phyloP scores from a whole-genome alignment of 371 early-diverging fungal genomes.

The Mortierella sp. region DNA sequence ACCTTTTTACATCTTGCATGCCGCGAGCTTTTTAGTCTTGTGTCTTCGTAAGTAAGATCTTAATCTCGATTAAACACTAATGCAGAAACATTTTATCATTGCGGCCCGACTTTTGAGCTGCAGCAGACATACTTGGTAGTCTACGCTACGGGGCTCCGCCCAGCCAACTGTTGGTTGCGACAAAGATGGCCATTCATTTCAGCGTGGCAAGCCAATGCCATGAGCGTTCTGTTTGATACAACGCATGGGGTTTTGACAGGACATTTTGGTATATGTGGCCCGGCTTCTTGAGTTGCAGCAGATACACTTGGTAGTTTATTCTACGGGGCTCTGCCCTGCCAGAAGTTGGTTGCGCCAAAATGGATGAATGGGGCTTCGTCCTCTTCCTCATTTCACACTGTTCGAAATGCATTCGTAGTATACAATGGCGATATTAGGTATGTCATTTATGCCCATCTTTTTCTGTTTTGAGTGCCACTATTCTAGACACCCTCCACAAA shows the following conservation, averaged over 20 bases:
- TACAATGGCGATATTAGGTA: too few species aligned
- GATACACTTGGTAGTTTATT: constrained; percentile 2
- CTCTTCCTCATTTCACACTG: too few species aligned
- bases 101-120: constrained; percentile 3
- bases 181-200: constrained; percentile 2
- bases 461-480: too few species aligned
- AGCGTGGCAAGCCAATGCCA: constrained; percentile 1
- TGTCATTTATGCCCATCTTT: too few species aligned
- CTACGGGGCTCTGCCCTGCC: constrained; percentile 2
- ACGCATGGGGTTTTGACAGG: not conserved
- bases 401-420: too few species aligned
- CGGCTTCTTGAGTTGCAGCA: constrained; percentile 3
- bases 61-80: not conserved
- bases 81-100: not conserved
- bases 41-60: too few species aligned
- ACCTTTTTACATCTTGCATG: too few species aligned
- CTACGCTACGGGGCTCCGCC: not conserved
- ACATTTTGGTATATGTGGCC: not conserved
- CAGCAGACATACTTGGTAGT: constrained; percentile 4
- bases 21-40: too few species aligned
- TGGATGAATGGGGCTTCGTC: too few species aligned
- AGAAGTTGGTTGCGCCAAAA: too few species aligned
- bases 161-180: constrained; percentile 4
- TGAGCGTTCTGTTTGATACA: not conserved
- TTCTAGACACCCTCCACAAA: too few species aligned